phyloP scores from a whole-genome alignment of 768 basidiomycete species.

The Xanthoconium purpureum region DNA sequence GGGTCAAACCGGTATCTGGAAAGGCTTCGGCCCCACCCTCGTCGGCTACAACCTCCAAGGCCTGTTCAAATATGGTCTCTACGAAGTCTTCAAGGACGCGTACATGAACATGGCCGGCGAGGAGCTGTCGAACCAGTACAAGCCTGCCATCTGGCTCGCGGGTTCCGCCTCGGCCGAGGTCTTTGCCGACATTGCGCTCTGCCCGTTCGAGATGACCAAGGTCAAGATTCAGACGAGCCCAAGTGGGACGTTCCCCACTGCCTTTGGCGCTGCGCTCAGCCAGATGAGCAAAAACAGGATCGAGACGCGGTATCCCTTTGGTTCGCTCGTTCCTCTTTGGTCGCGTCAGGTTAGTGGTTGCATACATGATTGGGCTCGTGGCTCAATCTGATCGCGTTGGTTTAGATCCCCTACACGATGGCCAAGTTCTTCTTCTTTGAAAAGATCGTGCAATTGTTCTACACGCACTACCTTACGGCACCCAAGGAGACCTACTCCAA shows the following conservation, averaged over 20 bases:
- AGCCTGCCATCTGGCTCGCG: conserved; percentile 88
- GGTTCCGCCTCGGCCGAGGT: conserved; percentile 94
- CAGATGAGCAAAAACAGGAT: conserved; percentile 64
- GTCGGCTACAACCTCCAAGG: conserved; percentile 95
- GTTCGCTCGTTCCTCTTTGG: conserved; percentile 83
- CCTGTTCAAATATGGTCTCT: conserved; percentile 98
- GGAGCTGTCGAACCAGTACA: conserved; percentile 74
- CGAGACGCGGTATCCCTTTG: conserved; percentile 83
- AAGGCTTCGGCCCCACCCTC: conserved; percentile 90
- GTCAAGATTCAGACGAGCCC: conserved; percentile 85
- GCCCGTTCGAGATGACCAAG: conserved; percentile 92
- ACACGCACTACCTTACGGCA: conserved; percentile 78
- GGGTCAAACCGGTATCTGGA: conserved; percentile 85
- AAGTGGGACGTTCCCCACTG: conserved; percentile 71
- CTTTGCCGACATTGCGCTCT: conserved; percentile 94
- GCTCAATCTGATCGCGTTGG: neutral
- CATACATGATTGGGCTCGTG: too few relatives aligned
- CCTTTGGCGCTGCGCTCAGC: conserved; percentile 67
- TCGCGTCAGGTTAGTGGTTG: conserved; percentile 65
- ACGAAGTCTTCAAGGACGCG: conserved; percentile 92
- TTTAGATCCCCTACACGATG: conserved; percentile 95
- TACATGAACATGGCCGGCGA: conserved; percentile 91
- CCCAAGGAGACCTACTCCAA: conserved; percentile 79
- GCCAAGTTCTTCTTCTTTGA: conserved; percentile 98
- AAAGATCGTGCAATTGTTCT: conserved; percentile 82